Base-by-base conservation (phyloP, 495 filamentous ascomycete species). In the Podospora pseudopauciseta region DNA sequence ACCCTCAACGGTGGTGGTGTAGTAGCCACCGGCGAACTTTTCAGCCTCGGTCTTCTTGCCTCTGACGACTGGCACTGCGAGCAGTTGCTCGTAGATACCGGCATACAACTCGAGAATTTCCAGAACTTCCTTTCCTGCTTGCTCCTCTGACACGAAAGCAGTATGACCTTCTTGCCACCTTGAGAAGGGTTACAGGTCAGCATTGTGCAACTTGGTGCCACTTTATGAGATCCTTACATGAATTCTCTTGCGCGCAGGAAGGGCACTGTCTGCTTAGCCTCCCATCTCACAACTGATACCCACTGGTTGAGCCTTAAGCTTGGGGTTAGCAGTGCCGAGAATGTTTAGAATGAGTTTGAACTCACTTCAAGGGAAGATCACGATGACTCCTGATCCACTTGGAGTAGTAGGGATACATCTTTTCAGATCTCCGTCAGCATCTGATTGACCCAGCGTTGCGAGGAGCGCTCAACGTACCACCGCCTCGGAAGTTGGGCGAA, bases 241-340 rank as follows among this genome's bases (percentile, higher is more conserved):
- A 99, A 99, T 77, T 99, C 95, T 73, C 95, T 82, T 62, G 94
- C 93, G 68, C 95, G 83, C 26, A 99, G 82, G 84, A 99, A 97
- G 5, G 95, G 95, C 75, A 94, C 94, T 26, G 94, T 93, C 75
- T 99, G 91, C 82, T 98, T 97, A 76, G 96, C 96, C 81, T 99
- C 95, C 95, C 95, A 99, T 72, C 95, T 87, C 44, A 97, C 94
- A 63, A 97, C 94, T 6, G 90, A 94, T 84, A 97, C 97, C 95
- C 95, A 99, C 80, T 99, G 95, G 81, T 98, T 97, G 62, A 97
- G 84, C 15, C 39, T 49, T 49, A 2, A 49, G 39, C 13, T 73
- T 89, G 86, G 63, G 7, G 59, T 61, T 61, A 61, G 59, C 59
- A 61, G 30, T 61, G 16, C 30, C 23, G 18, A 11, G 16, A 7